phyloP scores from a whole-genome alignment of 2,329 filamentous ascomycete genomes.

The Colletotrichum sp. region DNA sequence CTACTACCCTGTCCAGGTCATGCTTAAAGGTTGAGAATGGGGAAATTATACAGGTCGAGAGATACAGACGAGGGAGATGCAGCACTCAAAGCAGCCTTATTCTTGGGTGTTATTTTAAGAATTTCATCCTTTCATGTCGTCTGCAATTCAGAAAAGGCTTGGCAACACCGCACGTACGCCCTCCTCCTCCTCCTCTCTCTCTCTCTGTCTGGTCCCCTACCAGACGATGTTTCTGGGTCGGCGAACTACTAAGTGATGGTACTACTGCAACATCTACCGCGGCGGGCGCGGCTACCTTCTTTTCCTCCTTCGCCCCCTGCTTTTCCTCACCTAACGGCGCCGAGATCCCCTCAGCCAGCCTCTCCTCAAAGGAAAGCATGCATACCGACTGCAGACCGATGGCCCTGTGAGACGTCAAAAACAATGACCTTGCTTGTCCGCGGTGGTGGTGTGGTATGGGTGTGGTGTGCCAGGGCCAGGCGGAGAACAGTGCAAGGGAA shows the following conservation, averaged over 20 bases:
- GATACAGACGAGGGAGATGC: neutral
- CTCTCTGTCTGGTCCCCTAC: neutral
- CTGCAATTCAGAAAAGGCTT: neutral
- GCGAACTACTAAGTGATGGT: neutral
- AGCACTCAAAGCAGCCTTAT: slow-evolving; percentile 7
- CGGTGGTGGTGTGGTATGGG: neutral
- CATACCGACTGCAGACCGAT: slow-evolving; percentile 11
- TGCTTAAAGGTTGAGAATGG: neutral
- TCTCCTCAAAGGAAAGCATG: slow-evolving; percentile 14
- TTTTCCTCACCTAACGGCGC: neutral
- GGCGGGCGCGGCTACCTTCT: neutral
- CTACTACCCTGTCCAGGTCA: neutral
- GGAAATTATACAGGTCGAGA: neutral
- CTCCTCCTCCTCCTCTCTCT: neutral
- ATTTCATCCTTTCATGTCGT: slow-evolving; percentile 7
- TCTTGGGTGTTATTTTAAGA: slow-evolving; percentile 5
- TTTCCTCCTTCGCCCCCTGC: neutral
- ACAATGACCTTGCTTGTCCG: slow-evolving; percentile 13
- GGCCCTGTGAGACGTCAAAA: neutral
- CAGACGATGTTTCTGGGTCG: neutral
- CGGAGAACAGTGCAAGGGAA: slow-evolving; percentile 6
- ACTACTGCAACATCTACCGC: slow-evolving; percentile 3
- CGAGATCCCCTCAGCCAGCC: neutral
- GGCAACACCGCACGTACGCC: neutral
- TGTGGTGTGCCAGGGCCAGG: slow-evolving; percentile 5